Conservation (phyloP, 148 eudicot species). For the Rhododendron griersonianum region DNA sequence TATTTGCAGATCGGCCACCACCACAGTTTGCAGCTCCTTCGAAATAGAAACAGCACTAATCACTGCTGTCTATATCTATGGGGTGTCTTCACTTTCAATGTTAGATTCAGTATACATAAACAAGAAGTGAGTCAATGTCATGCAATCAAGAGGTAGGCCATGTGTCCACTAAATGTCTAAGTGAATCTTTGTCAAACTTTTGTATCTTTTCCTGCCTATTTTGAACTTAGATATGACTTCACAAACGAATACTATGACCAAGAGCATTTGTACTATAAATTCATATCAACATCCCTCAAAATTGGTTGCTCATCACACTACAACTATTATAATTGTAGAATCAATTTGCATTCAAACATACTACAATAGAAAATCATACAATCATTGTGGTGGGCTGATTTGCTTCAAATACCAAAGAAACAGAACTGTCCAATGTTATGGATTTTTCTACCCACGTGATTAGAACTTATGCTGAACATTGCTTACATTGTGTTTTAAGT, state of each 20-base stretch:
- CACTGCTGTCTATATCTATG: no score
- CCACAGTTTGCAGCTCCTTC: neutral
- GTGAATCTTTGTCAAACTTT: neutral
- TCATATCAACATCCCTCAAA: neutral
- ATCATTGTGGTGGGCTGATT: neutral
- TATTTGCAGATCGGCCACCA: neutral
- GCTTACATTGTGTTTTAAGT: neutral
- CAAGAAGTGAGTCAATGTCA: neutral
- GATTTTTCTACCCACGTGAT: neutral
- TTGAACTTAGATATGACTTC: neutral
- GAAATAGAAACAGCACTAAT: neutral
- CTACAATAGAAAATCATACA: no score
- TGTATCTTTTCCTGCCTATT: neutral
- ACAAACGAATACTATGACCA: neutral
- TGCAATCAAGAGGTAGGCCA: neutral
- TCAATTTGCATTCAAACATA: no score
- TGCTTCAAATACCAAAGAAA: neutral
- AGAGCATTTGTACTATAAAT: neutral
- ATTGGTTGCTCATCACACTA: conserved; percentile 1
- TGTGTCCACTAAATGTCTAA: neutral
- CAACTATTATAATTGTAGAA: no score
- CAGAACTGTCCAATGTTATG: neutral
- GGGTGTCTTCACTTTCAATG: no score
- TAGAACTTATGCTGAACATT: neutral
- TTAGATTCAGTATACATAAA: no score